These are phyloP conservation scores for Saccharomycopsis sp. DNA, from an alignment of 805 yeast genomes.

Conservation along the genomic window DNA sequence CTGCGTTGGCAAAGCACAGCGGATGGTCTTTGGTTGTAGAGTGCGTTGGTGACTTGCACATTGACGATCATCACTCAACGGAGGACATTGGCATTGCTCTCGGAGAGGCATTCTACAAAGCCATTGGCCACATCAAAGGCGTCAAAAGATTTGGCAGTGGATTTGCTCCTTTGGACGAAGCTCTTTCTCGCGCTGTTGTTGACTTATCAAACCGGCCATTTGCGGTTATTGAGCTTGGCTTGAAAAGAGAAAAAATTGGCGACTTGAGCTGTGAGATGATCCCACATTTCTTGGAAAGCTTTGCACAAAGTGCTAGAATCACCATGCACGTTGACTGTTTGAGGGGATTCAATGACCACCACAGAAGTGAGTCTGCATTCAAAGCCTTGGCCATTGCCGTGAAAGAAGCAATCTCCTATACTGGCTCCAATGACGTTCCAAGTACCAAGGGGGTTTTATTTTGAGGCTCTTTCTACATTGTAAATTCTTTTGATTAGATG, in stretches of 20 bases:
- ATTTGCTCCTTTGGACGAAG: slow-evolving; percentile 95
- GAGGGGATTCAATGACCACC: slow-evolving; percentile 93
- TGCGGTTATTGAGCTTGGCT: slow-evolving; percentile 82
- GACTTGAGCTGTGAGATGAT: slow-evolving; percentile 92
- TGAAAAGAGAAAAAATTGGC: slow-evolving; percentile 89
- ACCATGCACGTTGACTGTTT: slow-evolving; percentile 92
- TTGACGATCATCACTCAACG: slow-evolving; percentile 95
- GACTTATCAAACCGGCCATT: slow-evolving; percentile 90
- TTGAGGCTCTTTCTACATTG: slow-evolving; percentile 29
- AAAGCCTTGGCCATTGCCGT: slow-evolving; percentile 93
- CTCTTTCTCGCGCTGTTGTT: slow-evolving; percentile 90
- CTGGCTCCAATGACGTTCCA: slow-evolving; percentile 88
- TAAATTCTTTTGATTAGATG: background rate
- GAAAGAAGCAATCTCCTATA: slow-evolving; percentile 71
- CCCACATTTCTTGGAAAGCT: slow-evolving; percentile 92
- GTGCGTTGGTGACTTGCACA: slow-evolving; percentile 89
- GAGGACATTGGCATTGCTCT: slow-evolving; percentile 93
- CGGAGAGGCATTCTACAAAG: slow-evolving; percentile 82
- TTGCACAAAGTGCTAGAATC: slow-evolving; percentile 84
- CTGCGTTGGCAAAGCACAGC: slow-evolving; percentile 91
- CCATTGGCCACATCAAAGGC: slow-evolving; percentile 83
- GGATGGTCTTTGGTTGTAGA: slow-evolving; percentile 91
- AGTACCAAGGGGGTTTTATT: slow-evolving; percentile 92
- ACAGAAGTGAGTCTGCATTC: slow-evolving; percentile 91
- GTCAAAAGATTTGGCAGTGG: slow-evolving; percentile 89